Evolutionary conservation across 805 yeast genomes (phyloP).

Genomic region (Sungouiozyma ichnusensis): DNA sequence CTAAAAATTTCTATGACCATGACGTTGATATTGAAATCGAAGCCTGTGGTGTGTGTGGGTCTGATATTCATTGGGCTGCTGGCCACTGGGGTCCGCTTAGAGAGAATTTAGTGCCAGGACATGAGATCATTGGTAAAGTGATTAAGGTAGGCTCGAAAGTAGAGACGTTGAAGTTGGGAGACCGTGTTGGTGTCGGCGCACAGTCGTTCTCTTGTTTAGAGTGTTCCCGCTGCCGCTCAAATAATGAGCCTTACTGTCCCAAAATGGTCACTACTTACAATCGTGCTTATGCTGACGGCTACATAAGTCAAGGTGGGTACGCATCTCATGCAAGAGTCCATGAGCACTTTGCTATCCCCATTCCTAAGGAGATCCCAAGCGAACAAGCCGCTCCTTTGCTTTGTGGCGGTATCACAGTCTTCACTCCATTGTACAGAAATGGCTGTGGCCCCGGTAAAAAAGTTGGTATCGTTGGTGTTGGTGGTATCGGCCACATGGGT

Average conservation of each 20-base stretch:
- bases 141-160: constrained; percentile 50
- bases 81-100: constrained; percentile 15
- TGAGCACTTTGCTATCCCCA: constrained; percentile 51
- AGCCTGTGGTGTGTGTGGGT: constrained; percentile 60
- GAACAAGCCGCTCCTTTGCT: constrained; percentile 58
- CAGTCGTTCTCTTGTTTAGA: constrained; percentile 48
- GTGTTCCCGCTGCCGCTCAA: constrained; percentile 49
- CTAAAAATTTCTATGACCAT: constrained; percentile 33
- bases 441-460: constrained; percentile 39
- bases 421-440: constrained; percentile 50
- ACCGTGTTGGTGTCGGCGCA: constrained; percentile 77
- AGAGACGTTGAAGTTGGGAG: constrained; percentile 45
- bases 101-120: constrained; percentile 44
- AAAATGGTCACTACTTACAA: constrained; percentile 40
- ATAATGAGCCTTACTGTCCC: constrained; percentile 49
- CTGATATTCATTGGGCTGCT: constrained; percentile 32
- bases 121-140: constrained; percentile 55
- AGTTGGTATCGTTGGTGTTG: constrained; percentile 47
- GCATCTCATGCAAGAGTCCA: constrained; percentile 55
- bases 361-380: constrained; percentile 45
- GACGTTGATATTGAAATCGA: constrained; percentile 51
- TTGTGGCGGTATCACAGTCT: constrained; percentile 72
- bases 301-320: constrained; percentile 53
- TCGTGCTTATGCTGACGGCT: constrained; percentile 36
- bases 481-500: constrained; percentile 50